A percentile compares a stretch with the other conserved stretches of the same genome.
Evolutionary conservation across 2,329 filamentous ascomycete genomes (phyloP).

Genomic region (Microcyclospora tardicrescens): DNA sequence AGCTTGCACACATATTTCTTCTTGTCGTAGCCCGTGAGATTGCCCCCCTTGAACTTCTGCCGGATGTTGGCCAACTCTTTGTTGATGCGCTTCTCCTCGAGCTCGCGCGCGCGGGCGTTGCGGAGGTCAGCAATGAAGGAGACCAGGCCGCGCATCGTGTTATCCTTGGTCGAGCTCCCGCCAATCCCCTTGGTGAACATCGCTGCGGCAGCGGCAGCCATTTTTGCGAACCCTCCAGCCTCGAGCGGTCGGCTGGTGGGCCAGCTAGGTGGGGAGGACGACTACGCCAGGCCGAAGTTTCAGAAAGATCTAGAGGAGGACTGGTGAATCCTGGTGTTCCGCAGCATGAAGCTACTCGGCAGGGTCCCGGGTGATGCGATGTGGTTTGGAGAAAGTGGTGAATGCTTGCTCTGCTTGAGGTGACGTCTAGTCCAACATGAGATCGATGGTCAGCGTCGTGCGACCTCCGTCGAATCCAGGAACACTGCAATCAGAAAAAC

Average conservation of each 20-base stretch:
- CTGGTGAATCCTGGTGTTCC: too few species aligned
- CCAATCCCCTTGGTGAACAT: constrained; percentile 24
- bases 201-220: constrained; percentile 21
- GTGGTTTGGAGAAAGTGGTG: too few species aligned
- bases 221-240: constrained; percentile 13
- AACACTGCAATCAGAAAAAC: too few species aligned
- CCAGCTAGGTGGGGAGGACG: too few species aligned
- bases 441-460: too few species aligned
- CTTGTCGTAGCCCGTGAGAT: constrained; percentile 90
- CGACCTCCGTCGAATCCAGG: too few species aligned
- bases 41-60: constrained; percentile 86
- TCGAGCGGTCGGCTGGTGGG: neutral
- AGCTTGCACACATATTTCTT: constrained; percentile 99
- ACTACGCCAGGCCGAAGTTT: too few species aligned
- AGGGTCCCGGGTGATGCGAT: too few species aligned
- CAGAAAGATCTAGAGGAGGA: too few species aligned
- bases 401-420: too few species aligned
- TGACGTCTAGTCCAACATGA: too few species aligned
- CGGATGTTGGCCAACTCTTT: constrained; percentile 98
- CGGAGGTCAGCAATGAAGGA: constrained; percentile 96
- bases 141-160: constrained; percentile 54
- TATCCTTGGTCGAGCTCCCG: constrained; percentile 20
- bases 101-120: constrained; percentile 84
- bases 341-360: too few species aligned
- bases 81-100: constrained; percentile 98